Base-by-base conservation (phyloP, 345 rosid species). In the Citropsis articulata region DNA sequence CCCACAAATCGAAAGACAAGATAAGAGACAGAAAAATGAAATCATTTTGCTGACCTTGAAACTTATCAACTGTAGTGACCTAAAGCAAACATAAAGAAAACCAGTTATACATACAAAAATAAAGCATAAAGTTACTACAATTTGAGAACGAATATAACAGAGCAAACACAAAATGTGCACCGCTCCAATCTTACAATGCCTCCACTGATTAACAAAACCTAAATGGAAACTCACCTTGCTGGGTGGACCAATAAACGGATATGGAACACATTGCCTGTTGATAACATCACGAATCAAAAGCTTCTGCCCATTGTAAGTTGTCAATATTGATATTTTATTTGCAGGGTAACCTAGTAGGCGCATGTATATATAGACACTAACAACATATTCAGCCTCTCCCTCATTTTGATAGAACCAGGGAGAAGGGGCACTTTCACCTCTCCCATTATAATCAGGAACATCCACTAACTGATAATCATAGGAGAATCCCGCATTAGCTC, bases 351-450 rank as follows among this genome's bases (percentile, higher is more conserved):
- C 99, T 13, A 94, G 87, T 59, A 96, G 89, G 59, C 99, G 90
- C 99, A 94, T 87, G 87, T 96, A 96, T 83, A 96, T 94, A 73
- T 96, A 96, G 81, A 92, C 97, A 86, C 98, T 96, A 85, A 96
- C 99, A 75, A 94, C 62, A 71, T 96, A 94, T 76, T 94, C 99
- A 76, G 99, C 98, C 84, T 94, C 99, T 68, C 99, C 99, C 80
- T 94, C 98, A 80, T 96, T 94, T 81, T 96, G 98, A 83, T 96
- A 96, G 80, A 96, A 96, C 99, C 97, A 96, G 53, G 98, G 98
- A 75, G 99, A 96, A 70, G 98, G 99, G 42, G 97, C 94, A 73
- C 85, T 83, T 88, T 96, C 99, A 33, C 99, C 99, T 86, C 80
- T 94, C 48, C 95, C 98, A 74, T 87, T 86, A 82, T 90, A 92